phyloP scores from a whole-genome alignment of 768 basidiomycete genomes.

The Suillus discolor region DNA sequence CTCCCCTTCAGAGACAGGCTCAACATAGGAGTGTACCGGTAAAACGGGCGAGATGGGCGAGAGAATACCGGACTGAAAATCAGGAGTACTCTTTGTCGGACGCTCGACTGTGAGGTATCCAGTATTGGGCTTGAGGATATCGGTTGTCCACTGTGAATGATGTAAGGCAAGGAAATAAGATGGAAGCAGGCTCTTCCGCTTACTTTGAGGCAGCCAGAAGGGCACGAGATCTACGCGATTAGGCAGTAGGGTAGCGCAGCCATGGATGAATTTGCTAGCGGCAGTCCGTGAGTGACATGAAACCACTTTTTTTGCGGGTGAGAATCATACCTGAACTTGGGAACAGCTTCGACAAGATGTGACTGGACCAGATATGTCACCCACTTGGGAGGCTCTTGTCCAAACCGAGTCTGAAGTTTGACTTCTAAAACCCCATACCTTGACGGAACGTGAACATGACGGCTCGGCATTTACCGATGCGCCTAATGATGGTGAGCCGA shows the following conservation, averaged over 20 bases:
- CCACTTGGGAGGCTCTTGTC: conserved; percentile 96
- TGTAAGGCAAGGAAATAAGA: conserved; percentile 1
- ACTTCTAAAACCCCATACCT: conserved; percentile 95
- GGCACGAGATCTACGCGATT: conserved; percentile 94
- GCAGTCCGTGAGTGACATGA: conserved; percentile 10
- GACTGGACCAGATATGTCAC: conserved; percentile 94
- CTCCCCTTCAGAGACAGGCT: conserved; percentile 95
- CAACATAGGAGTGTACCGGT: conserved; percentile 59
- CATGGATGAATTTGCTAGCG: conserved; percentile 89
- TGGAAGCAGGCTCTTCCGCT: conserved; percentile 13
- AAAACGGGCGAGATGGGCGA: conserved; percentile 22
- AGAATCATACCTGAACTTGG: conserved; percentile 82
- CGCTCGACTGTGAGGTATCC: conserved; percentile 79
- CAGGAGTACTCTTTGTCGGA: conserved; percentile 60
- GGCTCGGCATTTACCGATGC: too few species aligned
- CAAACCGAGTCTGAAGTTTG: conserved; percentile 94
- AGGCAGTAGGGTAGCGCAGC: conserved; percentile 91
- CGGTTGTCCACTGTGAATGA: conserved; percentile 76
- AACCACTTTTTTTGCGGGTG: background rate
- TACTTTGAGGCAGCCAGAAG: conserved; percentile 98
- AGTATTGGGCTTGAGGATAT: conserved; percentile 92
- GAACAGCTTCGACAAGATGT: conserved; percentile 95
- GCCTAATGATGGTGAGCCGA: too few species aligned
- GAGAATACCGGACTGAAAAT: conserved; percentile 40
- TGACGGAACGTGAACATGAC: conserved; percentile 6